Base-by-base conservation (phyloP, 1,284 basidiomycete species). In the Cryptococcus hybrid region DNA sequence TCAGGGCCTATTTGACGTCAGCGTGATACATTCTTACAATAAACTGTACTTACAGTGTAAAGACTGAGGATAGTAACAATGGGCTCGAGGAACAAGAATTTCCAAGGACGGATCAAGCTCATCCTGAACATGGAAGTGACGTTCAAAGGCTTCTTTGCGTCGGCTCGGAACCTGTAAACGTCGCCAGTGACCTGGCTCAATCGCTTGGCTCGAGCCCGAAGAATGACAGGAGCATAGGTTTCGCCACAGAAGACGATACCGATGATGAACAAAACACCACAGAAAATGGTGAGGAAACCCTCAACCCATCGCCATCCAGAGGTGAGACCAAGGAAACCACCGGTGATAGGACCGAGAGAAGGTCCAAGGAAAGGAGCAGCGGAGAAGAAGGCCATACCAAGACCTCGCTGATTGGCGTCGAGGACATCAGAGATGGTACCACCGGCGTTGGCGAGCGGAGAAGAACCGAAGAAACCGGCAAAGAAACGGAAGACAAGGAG, bases 361-460 rank as follows among this genome's bases (percentile, higher is more conserved):
- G 87, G 86, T 5, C 87, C 87, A 2, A 85, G 68, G 71, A 88
- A 88, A 0, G 86, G 84, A 46, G 82, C 82, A 1, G 84, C 82
- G 1, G 84, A 82, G 67, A 88, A 87, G 36, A 88, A 59, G 44
- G 83, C 83, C 70, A 73, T 73, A 46, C 70, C 73, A 51, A 73
- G 56, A 52, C 74, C 75, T 54, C 74, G 60, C 57, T 74, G 68
- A 42, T 65, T 66, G 53, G 69, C 66, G 53, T 69, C 66, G 50
- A 77, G 65, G 7, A 77, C 65, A 45, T 77, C 75, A 8, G 70
- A 62, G 47, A 79, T 65, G 39, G 68, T 71, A 3, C 73, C 77
- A 35, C 76, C 78, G 11, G 74, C 75, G 52, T 76, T 77, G 55
- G 76, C 69, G 2, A 78, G 62, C 8, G 77, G 72, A 1, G 75